Conservation (phyloP, 768 basidiomycete species). For the Lentinula lateritia region DNA sequence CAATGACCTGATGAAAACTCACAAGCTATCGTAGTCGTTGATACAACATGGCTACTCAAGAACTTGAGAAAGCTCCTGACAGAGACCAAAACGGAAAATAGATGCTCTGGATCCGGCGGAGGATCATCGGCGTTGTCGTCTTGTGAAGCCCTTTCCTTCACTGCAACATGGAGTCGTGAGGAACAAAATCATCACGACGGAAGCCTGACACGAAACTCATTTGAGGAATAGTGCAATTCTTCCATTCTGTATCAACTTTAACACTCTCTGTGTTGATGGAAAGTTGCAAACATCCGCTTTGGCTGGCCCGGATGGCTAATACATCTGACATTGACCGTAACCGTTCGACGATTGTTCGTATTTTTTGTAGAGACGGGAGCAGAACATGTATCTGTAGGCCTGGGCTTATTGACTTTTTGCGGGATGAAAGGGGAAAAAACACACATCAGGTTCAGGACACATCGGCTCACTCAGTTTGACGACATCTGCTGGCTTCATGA, state of each 20-base stretch:
- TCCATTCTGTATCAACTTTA: conserved; percentile 79
- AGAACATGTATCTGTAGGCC: conserved; percentile 65
- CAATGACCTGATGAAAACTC: conserved; percentile 20
- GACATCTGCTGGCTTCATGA: conserved; percentile 72
- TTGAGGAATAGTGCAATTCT: conserved; percentile 60
- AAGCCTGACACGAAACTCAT: conserved; percentile 29
- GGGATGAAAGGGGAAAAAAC: conserved; percentile 14
- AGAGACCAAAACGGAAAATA: conserved; percentile 65
- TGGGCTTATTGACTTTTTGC: neutral
- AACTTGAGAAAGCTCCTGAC: conserved; percentile 77
- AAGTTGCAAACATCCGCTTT: conserved; percentile 42
- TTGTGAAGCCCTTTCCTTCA: conserved; percentile 18
- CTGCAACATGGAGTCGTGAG: neutral
- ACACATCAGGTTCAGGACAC: conserved; percentile 82
- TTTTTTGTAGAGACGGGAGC: conserved; percentile 65
- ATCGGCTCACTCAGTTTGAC: conserved; percentile 70
- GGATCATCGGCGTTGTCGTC: conserved; percentile 26
- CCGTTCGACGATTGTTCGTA: conserved; percentile 76
- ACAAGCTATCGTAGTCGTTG: conserved; percentile 84
- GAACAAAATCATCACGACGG: neutral
- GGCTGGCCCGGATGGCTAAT: conserved; percentile 65
- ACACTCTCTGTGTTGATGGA: conserved; percentile 67
- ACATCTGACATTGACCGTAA: conserved; percentile 66
- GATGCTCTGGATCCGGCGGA: conserved; percentile 44
- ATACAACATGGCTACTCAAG: conserved; percentile 73